Conservation (phyloP, 2,329 filamentous ascomycete genomes). For the Zarea fungicola region DNA sequence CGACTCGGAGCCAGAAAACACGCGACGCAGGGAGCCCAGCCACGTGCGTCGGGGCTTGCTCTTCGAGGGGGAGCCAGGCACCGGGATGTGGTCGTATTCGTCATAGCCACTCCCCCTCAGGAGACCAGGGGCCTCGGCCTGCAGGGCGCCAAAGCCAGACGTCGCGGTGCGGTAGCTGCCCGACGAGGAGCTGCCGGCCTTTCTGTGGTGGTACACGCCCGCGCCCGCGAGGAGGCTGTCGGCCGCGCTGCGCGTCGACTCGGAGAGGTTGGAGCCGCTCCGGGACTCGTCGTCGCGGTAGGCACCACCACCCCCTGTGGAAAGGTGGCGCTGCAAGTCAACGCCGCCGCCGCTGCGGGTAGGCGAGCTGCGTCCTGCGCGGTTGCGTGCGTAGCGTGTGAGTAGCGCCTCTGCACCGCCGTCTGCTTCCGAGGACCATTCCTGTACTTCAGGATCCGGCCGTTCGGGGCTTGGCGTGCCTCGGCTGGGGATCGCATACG, state of each 20-base stretch:
- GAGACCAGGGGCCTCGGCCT: constrained; percentile 47
- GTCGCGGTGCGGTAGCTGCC: constrained; percentile 50
- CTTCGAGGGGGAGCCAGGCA: constrained; percentile 54
- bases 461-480: constrained; percentile 39
- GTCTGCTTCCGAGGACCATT: constrained; percentile 54
- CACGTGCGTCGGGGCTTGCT: constrained; percentile 53
- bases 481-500: constrained; percentile 24
- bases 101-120: constrained; percentile 27
- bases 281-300: constrained; percentile 43
- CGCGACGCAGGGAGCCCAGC: constrained; percentile 63
- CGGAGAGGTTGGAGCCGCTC: constrained; percentile 53
- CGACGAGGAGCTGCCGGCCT: constrained; percentile 36
- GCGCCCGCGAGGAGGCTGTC: constrained; percentile 36
- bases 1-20: constrained; percentile 46
- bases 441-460: constrained; percentile 49
- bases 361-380: constrained; percentile 33
- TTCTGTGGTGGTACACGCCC: constrained; percentile 30
- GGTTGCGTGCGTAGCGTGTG: constrained; percentile 34
- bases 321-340: constrained; percentile 31
- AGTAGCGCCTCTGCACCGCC: constrained; percentile 46
- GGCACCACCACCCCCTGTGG: no score
- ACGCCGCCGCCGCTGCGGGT: no score
- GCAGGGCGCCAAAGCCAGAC: constrained; percentile 46
- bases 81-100: constrained; percentile 28
- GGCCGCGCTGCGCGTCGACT: constrained; percentile 43